Percentiles rank a stretch among this genome's conserved stretches.
phyloP scores from a whole-genome alignment of 2,329 filamentous ascomycete species.

The Phyllosticta citriasiana region DNA sequence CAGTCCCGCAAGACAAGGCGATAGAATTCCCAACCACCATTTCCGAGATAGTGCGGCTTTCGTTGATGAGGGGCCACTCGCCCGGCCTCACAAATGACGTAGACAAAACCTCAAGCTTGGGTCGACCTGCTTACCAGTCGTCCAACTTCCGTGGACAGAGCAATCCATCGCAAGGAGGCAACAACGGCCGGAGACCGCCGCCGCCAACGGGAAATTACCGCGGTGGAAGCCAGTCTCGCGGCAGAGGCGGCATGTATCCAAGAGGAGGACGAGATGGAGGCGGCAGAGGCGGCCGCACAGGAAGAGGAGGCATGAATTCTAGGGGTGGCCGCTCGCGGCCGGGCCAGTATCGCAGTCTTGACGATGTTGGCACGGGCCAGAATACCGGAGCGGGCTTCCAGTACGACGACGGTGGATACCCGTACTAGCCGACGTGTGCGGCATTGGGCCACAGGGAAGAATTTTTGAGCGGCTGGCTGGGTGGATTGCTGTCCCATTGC shows the following conservation, averaged over 20 bases:
- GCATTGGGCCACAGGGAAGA: no score
- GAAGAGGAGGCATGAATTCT: neutral
- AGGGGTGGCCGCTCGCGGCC: neutral
- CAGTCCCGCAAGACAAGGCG: slow-evolving; percentile 58
- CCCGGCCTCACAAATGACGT: slow-evolving; percentile 15
- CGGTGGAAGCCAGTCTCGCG: slow-evolving; percentile 24
- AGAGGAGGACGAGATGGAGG: slow-evolving; percentile 12
- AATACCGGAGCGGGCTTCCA: neutral
- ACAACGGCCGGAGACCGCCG: neutral
- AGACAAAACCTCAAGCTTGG: neutral
- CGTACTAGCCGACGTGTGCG: neutral
- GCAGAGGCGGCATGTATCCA: slow-evolving; percentile 23
- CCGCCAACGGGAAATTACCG: slow-evolving; percentile 15
- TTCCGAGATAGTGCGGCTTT: slow-evolving; percentile 72
- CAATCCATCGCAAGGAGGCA: neutral
- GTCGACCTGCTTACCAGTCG: neutral
- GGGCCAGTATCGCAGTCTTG: neutral
- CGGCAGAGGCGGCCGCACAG: slow-evolving; percentile 10
- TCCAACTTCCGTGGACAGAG: neutral
- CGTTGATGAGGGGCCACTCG: slow-evolving; percentile 42
- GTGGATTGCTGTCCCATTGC: no score
- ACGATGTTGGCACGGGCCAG: neutral
- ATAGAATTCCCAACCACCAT: slow-evolving; percentile 75
- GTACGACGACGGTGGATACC: neutral
- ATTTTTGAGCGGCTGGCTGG: no score